Evolutionary conservation across 1,284 basidiomycete genomes (phyloP).

Genomic region (Erythrobasidium hasegawianum): DNA sequence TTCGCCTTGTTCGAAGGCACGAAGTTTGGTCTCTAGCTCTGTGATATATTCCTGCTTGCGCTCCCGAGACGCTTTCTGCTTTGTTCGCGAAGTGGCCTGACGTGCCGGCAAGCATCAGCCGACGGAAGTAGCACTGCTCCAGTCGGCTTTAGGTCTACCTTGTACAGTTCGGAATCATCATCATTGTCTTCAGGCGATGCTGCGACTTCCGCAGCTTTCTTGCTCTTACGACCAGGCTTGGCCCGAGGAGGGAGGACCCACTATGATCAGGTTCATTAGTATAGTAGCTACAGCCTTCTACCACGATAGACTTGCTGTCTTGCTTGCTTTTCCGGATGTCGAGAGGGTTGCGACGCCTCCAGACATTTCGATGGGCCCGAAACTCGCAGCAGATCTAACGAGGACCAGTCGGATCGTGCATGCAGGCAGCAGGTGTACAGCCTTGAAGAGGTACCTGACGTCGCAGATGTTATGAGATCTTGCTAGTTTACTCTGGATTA

Average conservation of each 20-base stretch:
- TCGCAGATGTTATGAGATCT: too few relatives aligned
- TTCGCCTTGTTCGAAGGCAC: constrained; percentile 40
- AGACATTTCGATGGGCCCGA: neutral
- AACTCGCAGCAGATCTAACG: neutral
- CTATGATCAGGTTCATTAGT: constrained; percentile 4
- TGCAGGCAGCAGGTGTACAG: too few relatives aligned
- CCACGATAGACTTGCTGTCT: constrained; percentile 9
- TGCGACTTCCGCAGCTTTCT: constrained; percentile 9
- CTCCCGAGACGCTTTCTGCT: constrained; percentile 43
- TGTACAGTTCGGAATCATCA: constrained; percentile 9
- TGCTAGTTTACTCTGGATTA: too few relatives aligned
- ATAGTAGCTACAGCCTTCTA: neutral
- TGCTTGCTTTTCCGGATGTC: constrained; percentile 23
- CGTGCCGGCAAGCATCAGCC: constrained; percentile 1
- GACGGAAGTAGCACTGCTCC: neutral
- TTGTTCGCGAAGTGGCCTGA: constrained; percentile 34
- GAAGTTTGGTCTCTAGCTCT: constrained; percentile 43
- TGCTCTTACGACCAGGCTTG: constrained; percentile 44
- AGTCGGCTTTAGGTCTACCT: neutral
- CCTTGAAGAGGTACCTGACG: too few relatives aligned
- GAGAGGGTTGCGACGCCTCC: constrained; percentile 6
- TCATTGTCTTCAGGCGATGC: neutral
- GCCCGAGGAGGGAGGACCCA: constrained; percentile 44
- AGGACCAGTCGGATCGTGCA: too few relatives aligned
- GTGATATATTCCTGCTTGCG: constrained; percentile 38